Conservation (phyloP, 805 yeast species). For the Lipomyces kockii region DNA sequence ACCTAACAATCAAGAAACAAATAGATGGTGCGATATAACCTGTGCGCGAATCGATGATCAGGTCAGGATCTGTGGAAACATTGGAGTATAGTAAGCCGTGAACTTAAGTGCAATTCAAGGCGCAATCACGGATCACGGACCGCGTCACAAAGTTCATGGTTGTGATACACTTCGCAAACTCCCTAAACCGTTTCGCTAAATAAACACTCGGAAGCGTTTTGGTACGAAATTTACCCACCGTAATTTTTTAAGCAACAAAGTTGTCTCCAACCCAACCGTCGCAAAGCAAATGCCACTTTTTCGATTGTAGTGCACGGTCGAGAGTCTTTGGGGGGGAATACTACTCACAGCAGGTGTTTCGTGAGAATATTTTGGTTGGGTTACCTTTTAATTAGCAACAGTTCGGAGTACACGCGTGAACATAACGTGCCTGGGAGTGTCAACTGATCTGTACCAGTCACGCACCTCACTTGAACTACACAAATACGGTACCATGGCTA, state of each 20-base stretch:
- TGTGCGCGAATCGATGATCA: not conserved
- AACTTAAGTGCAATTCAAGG: too few species aligned
- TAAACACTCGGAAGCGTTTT: not conserved
- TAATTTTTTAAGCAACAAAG: not conserved
- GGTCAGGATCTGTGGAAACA: not conserved
- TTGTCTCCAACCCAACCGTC: not conserved
- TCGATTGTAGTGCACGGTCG: not conserved
- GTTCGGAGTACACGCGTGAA: not conserved
- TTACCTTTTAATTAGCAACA: not conserved
- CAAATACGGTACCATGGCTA: constrained; percentile 17
- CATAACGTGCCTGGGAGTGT: not conserved
- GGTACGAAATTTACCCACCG: not conserved
- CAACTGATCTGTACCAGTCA: not conserved
- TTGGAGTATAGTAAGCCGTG: too few species aligned
- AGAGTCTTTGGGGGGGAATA: not conserved
- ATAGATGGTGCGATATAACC: not conserved
- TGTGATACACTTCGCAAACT: too few species aligned
- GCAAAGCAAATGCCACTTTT: not conserved
- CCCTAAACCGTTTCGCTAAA: not conserved
- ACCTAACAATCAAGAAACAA: not conserved
- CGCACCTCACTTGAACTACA: not conserved
- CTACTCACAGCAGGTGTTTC: not conserved
- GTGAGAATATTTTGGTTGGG: not conserved
- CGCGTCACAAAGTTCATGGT: too few species aligned
- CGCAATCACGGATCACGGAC: too few species aligned